Evolutionary conservation across 371 early-diverging fungal genomes (phyloP).

Genomic region (Mortierella polycephala): DNA sequence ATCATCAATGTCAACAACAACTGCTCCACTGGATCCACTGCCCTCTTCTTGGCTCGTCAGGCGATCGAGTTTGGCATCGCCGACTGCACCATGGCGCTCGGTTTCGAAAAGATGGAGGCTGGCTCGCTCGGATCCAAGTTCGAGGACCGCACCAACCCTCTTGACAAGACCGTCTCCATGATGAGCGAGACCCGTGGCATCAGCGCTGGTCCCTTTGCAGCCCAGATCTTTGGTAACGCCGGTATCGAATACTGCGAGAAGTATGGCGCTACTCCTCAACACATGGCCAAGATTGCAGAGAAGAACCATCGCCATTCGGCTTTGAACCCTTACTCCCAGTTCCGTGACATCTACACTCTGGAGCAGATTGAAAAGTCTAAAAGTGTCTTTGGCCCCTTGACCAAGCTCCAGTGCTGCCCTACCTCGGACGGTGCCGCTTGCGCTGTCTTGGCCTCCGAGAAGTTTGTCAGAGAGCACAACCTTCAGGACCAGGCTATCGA

Average conservation of each 20-base stretch:
- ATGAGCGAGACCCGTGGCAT: constrained; percentile 71
- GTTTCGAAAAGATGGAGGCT: constrained; percentile 82
- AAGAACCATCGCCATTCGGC: constrained; percentile 83
- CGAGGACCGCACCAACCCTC: constrained; percentile 73
- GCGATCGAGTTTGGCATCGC: constrained; percentile 71
- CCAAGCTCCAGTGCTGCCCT: constrained; percentile 83
- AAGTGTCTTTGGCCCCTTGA: constrained; percentile 76
- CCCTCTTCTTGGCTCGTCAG: constrained; percentile 77
- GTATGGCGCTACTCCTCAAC: constrained; percentile 67
- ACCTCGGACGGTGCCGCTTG: constrained; percentile 84
- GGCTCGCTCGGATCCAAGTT: constrained; percentile 69
- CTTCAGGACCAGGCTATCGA: constrained; percentile 78
- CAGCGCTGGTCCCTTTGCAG: constrained; percentile 71
- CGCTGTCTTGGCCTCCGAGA: constrained; percentile 75
- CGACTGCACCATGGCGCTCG: constrained; percentile 82
- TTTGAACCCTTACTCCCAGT: constrained; percentile 85
- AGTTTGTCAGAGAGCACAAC: constrained; percentile 71
- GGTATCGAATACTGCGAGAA: constrained; percentile 78
- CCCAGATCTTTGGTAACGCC: constrained; percentile 84
- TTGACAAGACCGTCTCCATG: constrained; percentile 66
- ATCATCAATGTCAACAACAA: constrained; percentile 84
- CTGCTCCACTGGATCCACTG: constrained; percentile 83
- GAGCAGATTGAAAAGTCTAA: constrained; percentile 75
- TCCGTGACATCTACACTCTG: constrained; percentile 73
- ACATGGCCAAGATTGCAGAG: constrained; percentile 78